A percentile compares a stretch with the other conserved stretches of the same genome.
Evolutionary conservation across 2,329 filamentous ascomycete genomes (phyloP).

Genomic region (Calonectria multiphialidica): DNA sequence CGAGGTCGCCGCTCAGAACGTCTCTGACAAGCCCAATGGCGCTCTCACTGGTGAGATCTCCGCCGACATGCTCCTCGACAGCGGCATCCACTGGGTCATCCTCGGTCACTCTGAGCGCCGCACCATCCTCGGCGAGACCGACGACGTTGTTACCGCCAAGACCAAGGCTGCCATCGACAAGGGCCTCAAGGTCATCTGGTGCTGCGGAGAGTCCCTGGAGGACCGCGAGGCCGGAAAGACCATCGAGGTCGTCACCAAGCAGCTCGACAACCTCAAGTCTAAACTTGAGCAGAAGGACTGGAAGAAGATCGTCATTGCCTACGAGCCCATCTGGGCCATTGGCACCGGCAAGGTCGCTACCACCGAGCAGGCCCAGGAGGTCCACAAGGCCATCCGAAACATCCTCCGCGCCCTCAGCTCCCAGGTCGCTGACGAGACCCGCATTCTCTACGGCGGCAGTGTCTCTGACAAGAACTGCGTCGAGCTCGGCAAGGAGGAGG

Average conservation of each 20-base stretch:
- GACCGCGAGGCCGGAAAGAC: conserved; percentile 90
- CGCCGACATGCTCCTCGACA: conserved; percentile 90
- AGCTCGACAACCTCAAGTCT: conserved; percentile 85
- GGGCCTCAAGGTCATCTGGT: conserved; percentile 92
- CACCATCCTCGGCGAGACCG: conserved; percentile 87
- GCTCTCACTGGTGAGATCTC: conserved; percentile 98
- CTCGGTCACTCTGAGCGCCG: conserved; percentile 96
- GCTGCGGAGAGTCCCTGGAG: conserved; percentile 96
- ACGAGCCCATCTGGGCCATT: conserved; percentile 98
- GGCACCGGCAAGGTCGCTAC: conserved; percentile 95
- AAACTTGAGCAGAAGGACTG: conserved; percentile 80
- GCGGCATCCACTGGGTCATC: conserved; percentile 88
- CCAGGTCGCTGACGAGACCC: conserved; percentile 83
- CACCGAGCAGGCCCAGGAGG: conserved; percentile 91
- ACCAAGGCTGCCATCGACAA: conserved; percentile 92
- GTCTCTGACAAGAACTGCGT: conserved; percentile 99
- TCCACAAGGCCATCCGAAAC: conserved; percentile 89
- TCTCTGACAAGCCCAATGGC: conserved; percentile 96
- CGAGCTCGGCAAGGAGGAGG: conserved; percentile 89
- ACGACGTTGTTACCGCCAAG: conserved; percentile 90
- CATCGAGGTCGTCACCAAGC: conserved; percentile 84
- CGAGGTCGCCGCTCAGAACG: conserved; percentile 94
- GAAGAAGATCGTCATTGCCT: conserved; percentile 95
- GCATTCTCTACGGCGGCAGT: conserved; percentile 96
- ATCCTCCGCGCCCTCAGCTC: conserved; percentile 86